Evolutionary conservation across 177 flowering plant genomes (phyloP).

Genomic region (Viscum album): DNA sequence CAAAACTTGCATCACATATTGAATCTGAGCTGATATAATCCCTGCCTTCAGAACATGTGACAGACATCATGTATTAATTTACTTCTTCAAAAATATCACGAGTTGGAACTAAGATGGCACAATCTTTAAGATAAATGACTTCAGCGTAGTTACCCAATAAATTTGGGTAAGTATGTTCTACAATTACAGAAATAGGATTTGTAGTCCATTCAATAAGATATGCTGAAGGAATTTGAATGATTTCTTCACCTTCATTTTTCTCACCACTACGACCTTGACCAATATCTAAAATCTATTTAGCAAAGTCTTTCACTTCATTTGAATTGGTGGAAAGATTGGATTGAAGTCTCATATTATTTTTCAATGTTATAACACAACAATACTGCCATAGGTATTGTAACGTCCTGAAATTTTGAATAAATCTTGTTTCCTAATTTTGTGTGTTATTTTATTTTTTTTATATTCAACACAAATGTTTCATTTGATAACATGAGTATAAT

Average conservation of each 20-base stretch:
- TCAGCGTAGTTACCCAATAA: neutral
- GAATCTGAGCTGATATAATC: too few relatives aligned
- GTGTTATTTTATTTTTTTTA: too few relatives aligned
- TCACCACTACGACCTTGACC: neutral
- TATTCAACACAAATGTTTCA: too few relatives aligned
- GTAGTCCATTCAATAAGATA: neutral
- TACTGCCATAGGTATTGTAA: neutral
- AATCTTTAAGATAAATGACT: neutral
- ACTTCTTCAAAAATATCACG: neutral
- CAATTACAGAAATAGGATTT: neutral
- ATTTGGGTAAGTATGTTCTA: neutral
- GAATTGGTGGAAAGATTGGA: neutral
- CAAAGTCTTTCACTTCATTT: neutral
- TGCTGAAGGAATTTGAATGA: neutral
- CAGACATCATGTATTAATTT: slow-evolving; percentile 2
- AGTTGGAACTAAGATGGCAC: slow-evolving; percentile 5
- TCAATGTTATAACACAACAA: neutral
- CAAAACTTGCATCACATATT: too few relatives aligned
- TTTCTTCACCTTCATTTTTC: neutral
- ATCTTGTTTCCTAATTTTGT: too few relatives aligned
- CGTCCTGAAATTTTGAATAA: too few relatives aligned
- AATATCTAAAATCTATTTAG: neutral
- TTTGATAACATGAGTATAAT: too few relatives aligned
- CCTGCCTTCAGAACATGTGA: neutral
- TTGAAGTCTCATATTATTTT: neutral